Evolutionary conservation across 2,329 filamentous ascomycete genomes (phyloP).

Genomic region (Aspergillus thermomutatus): DNA sequence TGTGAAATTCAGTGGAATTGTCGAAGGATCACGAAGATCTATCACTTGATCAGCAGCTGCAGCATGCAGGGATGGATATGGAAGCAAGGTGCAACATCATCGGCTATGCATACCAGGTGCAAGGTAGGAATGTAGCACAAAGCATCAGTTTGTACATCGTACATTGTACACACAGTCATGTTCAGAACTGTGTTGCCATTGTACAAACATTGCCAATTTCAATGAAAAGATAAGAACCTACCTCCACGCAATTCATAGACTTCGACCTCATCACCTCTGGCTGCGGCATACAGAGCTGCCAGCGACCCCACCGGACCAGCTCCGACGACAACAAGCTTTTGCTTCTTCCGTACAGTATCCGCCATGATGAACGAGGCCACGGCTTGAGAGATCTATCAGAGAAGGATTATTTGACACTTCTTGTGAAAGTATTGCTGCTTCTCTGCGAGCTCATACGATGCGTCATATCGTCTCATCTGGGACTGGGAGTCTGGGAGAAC

Average conservation of each 20-base stretch:
- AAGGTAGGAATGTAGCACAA: neutral
- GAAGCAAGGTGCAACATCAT: conserved; percentile 1
- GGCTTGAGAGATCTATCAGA: neutral
- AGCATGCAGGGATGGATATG: conserved; percentile 3
- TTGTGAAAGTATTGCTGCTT: neutral
- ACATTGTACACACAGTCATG: neutral
- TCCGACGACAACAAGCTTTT: conserved; percentile 81
- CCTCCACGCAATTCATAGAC: conserved; percentile 90
- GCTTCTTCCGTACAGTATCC: conserved; percentile 25
- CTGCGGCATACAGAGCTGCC: conserved; percentile 87
- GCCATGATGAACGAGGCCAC: conserved; percentile 8
- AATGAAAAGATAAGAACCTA: conserved; percentile 46
- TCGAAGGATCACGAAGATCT: conserved; percentile 85
- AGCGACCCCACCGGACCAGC: conserved; percentile 91
- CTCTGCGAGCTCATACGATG: neutral
- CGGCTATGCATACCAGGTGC: neutral
- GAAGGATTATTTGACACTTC: neutral
- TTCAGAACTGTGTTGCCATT: neutral
- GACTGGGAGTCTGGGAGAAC: too few species aligned
- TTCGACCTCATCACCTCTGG: conserved; percentile 83
- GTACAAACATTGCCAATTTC: neutral
- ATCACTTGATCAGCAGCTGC: conserved; percentile 4
- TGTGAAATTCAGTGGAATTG: conserved; percentile 86
- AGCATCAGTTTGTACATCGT: neutral
- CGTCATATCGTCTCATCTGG: neutral